Percentiles rank a stretch among this genome's conserved stretches.
Conservation (phyloP, 371 early-diverging fungal genomes). For the Rhizopus arrhizus region DNA sequence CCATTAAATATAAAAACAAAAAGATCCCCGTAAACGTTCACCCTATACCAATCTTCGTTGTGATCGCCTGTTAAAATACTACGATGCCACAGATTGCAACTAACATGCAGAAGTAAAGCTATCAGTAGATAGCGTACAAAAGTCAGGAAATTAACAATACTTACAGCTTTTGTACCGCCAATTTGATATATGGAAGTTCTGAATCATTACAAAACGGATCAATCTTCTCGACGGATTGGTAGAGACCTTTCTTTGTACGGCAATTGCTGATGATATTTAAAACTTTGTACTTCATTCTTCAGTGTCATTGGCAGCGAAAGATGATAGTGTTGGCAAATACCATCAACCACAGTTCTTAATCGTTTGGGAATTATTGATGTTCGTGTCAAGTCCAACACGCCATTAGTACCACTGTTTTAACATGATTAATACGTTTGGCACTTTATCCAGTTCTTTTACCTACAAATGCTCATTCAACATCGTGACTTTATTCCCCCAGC, state of each 20-base stretch:
- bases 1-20: slow-evolving; percentile 17
- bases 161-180: slow-evolving; percentile 18
- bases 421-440: slow-evolving; percentile 21
- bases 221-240: slow-evolving; percentile 16
- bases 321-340: slow-evolving; percentile 18
- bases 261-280: slow-evolving; percentile 19
- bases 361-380: slow-evolving; percentile 18
- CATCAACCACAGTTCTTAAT: slow-evolving; percentile 18
- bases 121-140: slow-evolving; percentile 22
- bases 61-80: slow-evolving; percentile 10
- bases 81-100: slow-evolving; percentile 10
- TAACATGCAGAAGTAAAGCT: slow-evolving; percentile 19
- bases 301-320: slow-evolving; percentile 20
- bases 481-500: slow-evolving; percentile 16
- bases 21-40: slow-evolving; percentile 17
- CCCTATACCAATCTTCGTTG: slow-evolving; percentile 13
- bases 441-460: slow-evolving; percentile 13
- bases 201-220: slow-evolving; percentile 14
- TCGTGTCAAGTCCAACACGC: slow-evolving; percentile 18
- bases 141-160: slow-evolving; percentile 19
- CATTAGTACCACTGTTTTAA: slow-evolving; percentile 18
- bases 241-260: slow-evolving; percentile 14
- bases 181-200: slow-evolving; percentile 14
- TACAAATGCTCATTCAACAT: slow-evolving; percentile 19
- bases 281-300: slow-evolving; percentile 17